Percentiles rank a stretch among this genome's conserved stretches.
phyloP scores from a whole-genome alignment of 2,329 filamentous ascomycete species.

The Ophiocordyceps unilateralis region DNA sequence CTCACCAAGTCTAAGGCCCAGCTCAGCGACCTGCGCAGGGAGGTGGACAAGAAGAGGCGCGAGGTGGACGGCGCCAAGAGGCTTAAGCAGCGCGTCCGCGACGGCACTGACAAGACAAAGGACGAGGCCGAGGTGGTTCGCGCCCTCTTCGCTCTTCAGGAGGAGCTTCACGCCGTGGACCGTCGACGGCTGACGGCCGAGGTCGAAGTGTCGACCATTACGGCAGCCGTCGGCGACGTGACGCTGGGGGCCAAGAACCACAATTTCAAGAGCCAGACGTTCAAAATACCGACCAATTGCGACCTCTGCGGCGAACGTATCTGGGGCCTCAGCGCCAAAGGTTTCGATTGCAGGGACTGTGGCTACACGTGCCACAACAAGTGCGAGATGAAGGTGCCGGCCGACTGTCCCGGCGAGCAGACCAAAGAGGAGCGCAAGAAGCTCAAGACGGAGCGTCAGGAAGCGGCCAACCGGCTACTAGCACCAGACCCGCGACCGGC shows the following conservation, averaged over 20 bases:
- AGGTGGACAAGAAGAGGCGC: slow-evolving; percentile 69
- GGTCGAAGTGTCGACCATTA: slow-evolving; percentile 85
- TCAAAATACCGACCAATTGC: slow-evolving; percentile 98
- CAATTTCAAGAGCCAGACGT: slow-evolving; percentile 97
- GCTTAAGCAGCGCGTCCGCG: slow-evolving; percentile 57
- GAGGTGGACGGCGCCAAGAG: slow-evolving; percentile 69
- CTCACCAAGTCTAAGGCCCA: slow-evolving; percentile 79
- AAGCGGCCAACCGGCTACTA: slow-evolving; percentile 47
- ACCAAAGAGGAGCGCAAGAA: slow-evolving; percentile 93
- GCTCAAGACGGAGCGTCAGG: slow-evolving; percentile 72
- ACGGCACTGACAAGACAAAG: slow-evolving; percentile 63
- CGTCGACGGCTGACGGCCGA: slow-evolving; percentile 74
- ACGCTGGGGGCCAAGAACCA: slow-evolving; percentile 87
- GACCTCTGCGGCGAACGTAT: slow-evolving; percentile 92
- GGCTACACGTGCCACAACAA: slow-evolving; percentile 98
- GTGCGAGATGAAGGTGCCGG: slow-evolving; percentile 96
- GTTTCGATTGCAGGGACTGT: slow-evolving; percentile 88
- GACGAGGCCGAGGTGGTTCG: slow-evolving; percentile 77
- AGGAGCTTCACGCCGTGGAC: slow-evolving; percentile 70
- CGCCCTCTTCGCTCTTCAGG: slow-evolving; percentile 69
- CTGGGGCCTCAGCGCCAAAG: slow-evolving; percentile 93
- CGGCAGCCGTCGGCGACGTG: slow-evolving; percentile 77
- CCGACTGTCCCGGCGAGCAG: slow-evolving; percentile 86
- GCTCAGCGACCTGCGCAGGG: slow-evolving; percentile 60
- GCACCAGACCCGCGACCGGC: slow-evolving; percentile 21